Conservation (phyloP, 306 rosid species). For the Trichosanthes cucumerina region DNA sequence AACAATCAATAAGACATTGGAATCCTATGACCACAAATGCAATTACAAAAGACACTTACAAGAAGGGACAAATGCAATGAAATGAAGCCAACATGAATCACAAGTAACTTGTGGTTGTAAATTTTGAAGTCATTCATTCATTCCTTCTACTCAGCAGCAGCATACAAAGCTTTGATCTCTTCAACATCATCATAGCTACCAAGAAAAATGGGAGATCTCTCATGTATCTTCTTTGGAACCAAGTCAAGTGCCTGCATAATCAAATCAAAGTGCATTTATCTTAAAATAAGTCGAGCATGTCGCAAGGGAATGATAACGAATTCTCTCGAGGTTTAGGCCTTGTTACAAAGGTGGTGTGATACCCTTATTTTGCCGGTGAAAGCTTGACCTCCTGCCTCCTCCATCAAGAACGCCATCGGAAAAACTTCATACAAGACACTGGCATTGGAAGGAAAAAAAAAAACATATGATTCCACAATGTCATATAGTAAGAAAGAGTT, state of each 20-base stretch:
- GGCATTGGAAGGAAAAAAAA: neutral
- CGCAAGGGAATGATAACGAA: neutral
- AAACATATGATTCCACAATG: neutral
- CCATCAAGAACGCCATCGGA: constrained; percentile 95
- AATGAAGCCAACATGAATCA: too few species aligned
- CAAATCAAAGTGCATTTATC: neutral
- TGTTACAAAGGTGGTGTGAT: neutral
- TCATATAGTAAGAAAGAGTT: neutral
- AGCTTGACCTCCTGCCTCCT: constrained; percentile 93
- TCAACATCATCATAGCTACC: constrained; percentile 88
- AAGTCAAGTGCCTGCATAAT: constrained; percentile 72
- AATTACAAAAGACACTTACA: neutral
- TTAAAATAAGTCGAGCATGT: neutral
- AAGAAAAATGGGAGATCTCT: constrained; percentile 78
- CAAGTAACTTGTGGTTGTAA: neutral
- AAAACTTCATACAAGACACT: constrained; percentile 94
- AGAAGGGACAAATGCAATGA: neutral
- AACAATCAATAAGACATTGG: neutral
- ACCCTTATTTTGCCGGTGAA: constrained; percentile 90
- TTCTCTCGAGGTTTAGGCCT: neutral
- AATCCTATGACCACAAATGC: neutral
- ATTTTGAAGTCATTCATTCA: neutral
- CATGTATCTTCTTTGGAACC: constrained; percentile 63
- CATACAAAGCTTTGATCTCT: constrained; percentile 73
- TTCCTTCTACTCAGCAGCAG: constrained; percentile 34